Evolutionary conservation across 1,284 basidiomycete species (phyloP), one percentile per base, ranked within the genome.

Genomic region (Grifola frondosa): DNA sequence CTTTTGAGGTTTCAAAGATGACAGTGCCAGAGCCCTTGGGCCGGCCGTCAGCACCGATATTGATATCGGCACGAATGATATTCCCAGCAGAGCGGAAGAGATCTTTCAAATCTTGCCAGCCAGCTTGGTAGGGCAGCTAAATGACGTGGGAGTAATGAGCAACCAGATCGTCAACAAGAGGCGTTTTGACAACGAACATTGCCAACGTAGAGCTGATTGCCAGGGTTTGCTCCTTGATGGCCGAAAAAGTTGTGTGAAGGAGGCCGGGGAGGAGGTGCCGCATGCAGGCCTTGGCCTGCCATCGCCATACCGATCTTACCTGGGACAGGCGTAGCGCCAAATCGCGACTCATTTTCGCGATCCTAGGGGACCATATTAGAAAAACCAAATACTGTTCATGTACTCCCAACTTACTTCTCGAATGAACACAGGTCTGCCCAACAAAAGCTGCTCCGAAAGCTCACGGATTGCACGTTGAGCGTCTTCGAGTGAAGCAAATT

Each of bases 91-190:
- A 82, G 42, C 95, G 84, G 83, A 98, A 97, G 23, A 98, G 73
- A 64, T 98, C 95, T 65, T 98, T 99, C 46, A 99, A 75, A 63
- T 99, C 96, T 66, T 99, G 96, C 96, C 96, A 99, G 29, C 92
- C 92, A 23, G 93, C 93, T 67, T 94, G 91, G 60, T 91, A 91
- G 1, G 95, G 96, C 17, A 97, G 68, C 93, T 97, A 57, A n/a
- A n/a, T n/a, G n/a, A n/a, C 7, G 42, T 40, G 46, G 26, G 2
- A 31, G 30, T 10, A 22, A 17, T 37, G 25, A 38, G 31, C 16
- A 21, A 12, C n/a, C 5, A 16, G 23, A 11, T n/a, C 20, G 19
- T 19, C 17, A 26, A 51, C 25, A 34, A 6, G 24, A 17, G 24
- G 25, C 10, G 30, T n/a, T n/a, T n/a, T n/a, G n/a, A n/a, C 9